A percentile compares a stretch with the other conserved stretches of the same genome.
phyloP scores from a whole-genome alignment of 148 eudicot genomes.

The Persicaria tinctoria region DNA sequence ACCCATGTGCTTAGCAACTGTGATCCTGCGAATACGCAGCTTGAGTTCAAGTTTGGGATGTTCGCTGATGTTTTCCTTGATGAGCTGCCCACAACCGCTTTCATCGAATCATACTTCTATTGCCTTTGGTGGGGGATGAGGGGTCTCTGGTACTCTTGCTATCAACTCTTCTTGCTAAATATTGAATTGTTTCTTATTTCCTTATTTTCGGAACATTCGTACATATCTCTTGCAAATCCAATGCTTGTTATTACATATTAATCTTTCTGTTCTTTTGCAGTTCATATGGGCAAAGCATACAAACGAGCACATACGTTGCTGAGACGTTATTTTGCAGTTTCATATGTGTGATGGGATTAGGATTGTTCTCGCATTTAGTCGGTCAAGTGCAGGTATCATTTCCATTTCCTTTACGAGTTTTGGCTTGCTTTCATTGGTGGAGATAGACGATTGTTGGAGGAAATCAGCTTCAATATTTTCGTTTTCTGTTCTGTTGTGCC shows the following conservation, averaged over 20 bases:
- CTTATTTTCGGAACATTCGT: neutral
- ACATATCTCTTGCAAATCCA: neutral
- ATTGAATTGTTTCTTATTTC: neutral
- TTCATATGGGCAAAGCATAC: conserved; percentile 74
- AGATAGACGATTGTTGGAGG: neutral
- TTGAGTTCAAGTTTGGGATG: conserved; percentile 56
- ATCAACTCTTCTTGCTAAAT: conserved; percentile 7
- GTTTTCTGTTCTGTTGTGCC: neutral
- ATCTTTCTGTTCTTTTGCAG: conserved; percentile 28
- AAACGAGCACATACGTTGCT: conserved; percentile 36
- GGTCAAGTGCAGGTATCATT: conserved; percentile 84
- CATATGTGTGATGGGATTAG: conserved; percentile 62
- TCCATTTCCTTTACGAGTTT: neutral
- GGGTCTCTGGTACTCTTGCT: conserved; percentile 43
- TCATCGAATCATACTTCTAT: conserved; percentile 54
- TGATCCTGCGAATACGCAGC: conserved; percentile 23
- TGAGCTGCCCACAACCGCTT: conserved; percentile 37
- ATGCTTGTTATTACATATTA: too few species aligned
- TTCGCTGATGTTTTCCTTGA: conserved; percentile 50
- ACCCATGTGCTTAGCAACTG: conserved; percentile 46
- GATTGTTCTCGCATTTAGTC: conserved; percentile 61
- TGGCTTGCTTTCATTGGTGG: neutral
- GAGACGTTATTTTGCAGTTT: conserved; percentile 55
- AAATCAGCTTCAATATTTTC: neutral
- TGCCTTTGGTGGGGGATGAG: conserved; percentile 95